Percentiles rank a stretch among this genome's conserved stretches.
Evolutionary conservation across 441 rosid genomes (phyloP).

Genomic region (Pelargonium australe): DNA sequence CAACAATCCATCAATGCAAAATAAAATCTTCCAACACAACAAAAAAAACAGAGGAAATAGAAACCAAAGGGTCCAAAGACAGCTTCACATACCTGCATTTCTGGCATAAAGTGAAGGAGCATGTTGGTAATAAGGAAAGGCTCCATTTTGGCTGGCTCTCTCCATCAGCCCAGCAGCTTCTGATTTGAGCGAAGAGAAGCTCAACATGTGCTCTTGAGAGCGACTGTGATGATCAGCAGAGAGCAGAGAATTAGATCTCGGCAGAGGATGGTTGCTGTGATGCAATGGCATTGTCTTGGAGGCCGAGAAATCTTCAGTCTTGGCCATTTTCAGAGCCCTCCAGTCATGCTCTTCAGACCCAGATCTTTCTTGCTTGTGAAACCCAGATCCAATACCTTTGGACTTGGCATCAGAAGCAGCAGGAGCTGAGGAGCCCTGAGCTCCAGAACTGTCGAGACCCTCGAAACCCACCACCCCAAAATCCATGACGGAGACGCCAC

Average conservation of each 20-base stretch:
- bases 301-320: slow-evolving; percentile 29
- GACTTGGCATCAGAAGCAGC: slow-evolving; percentile 22
- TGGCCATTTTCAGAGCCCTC: slow-evolving; percentile 39
- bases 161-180: slow-evolving; percentile 17
- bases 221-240: too few relatives aligned
- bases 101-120: slow-evolving; percentile 30
- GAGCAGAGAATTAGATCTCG: slow-evolving; percentile 43
- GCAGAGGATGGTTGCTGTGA: slow-evolving; percentile 29
- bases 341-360: slow-evolving; percentile 45
- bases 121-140: slow-evolving; percentile 30
- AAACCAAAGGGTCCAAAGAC: not conserved
- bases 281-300: slow-evolving; percentile 44
- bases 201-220: slow-evolving; percentile 44
- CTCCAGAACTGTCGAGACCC: slow-evolving; percentile 30
- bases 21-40: not conserved
- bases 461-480: slow-evolving; percentile 44
- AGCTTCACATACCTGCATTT: slow-evolving; percentile 36
- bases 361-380: slow-evolving; percentile 43
- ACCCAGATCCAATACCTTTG: slow-evolving; percentile 42
- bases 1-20: not conserved
- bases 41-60: not conserved
- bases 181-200: slow-evolving; percentile 53
- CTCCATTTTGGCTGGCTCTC: slow-evolving; percentile 8
- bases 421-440: slow-evolving; percentile 20
- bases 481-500: slow-evolving; percentile 39